Conservation (phyloP, 345 rosid genomes). For the Populus deltoides region DNA sequence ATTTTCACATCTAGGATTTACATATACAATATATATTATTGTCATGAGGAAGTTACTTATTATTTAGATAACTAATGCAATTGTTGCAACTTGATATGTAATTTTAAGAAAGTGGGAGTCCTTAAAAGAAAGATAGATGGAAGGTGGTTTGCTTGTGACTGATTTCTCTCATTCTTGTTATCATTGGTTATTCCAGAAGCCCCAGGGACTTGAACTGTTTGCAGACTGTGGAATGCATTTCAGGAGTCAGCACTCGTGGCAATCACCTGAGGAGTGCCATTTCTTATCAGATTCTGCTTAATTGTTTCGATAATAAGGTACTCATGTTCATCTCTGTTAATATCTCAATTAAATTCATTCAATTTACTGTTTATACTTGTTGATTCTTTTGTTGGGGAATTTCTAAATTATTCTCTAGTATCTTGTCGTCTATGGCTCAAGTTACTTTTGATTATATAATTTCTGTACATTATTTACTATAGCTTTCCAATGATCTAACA, state of each 20-base stretch:
- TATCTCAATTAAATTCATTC: neutral
- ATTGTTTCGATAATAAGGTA: conserved; percentile 64
- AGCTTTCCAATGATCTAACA: too few species aligned
- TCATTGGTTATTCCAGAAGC: conserved; percentile 45
- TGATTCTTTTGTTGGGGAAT: neutral
- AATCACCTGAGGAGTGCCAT: conserved; percentile 60
- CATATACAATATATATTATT: too few species aligned
- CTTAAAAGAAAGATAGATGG: neutral
- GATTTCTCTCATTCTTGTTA: neutral
- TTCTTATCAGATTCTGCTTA: conserved; percentile 54
- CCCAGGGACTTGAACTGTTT: conserved; percentile 77
- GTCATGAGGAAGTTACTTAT: neutral
- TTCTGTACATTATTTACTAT: neutral
- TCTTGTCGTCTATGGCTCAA: neutral
- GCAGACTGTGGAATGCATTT: conserved; percentile 65
- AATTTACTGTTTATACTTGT: neutral
- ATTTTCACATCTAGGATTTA: too few species aligned
- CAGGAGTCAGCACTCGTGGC: conserved; percentile 50
- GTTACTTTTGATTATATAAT: neutral
- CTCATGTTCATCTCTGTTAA: neutral
- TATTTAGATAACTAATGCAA: neutral
- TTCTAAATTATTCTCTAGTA: neutral
- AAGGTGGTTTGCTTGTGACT: neutral
- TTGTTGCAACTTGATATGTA: neutral
- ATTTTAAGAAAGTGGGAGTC: neutral